These are phyloP conservation scores for Tuber melanosporum DNA, from an alignment of 495 filamentous ascomycete species.

Conservation along the genomic window DNA sequence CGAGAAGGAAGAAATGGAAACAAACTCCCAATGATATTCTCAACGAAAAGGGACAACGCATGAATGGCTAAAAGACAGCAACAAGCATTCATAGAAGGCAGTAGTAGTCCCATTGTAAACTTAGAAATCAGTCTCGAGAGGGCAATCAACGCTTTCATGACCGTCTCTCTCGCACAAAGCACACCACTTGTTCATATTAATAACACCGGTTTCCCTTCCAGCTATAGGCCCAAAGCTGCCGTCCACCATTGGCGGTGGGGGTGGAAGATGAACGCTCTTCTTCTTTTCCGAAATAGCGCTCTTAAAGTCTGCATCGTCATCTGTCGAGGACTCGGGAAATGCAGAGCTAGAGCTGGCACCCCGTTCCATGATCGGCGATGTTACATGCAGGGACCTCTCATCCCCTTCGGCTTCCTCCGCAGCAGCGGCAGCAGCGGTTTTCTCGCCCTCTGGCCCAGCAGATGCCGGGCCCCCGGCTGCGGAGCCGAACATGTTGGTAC, in stretches of 20 bases:
- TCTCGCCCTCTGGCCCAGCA: slow-evolving; percentile 38
- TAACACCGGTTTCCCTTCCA: slow-evolving; percentile 70
- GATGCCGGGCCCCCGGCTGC: slow-evolving; percentile 37
- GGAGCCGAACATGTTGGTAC: slow-evolving; percentile 76
- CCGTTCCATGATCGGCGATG: slow-evolving; percentile 15
- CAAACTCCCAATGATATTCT: slow-evolving; percentile 22
- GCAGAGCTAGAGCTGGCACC: neutral
- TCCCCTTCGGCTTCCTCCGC: slow-evolving; percentile 13
- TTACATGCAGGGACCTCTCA: slow-evolving; percentile 19
- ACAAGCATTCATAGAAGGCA: neutral
- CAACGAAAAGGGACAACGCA: slow-evolving; percentile 12
- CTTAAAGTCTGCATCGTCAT: slow-evolving; percentile 18
- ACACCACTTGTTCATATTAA: slow-evolving; percentile 90
- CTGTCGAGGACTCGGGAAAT: neutral
- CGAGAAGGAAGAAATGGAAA: slow-evolving; percentile 9
- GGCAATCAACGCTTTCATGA: slow-evolving; percentile 92
- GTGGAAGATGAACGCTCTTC: slow-evolving; percentile 41
- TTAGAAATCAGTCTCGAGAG: slow-evolving; percentile 57
- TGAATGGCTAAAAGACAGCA: neutral
- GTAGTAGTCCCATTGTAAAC: neutral
- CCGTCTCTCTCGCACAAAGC: slow-evolving; percentile 93
- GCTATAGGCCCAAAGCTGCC: slow-evolving; percentile 58
- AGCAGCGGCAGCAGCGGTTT: slow-evolving; percentile 16
- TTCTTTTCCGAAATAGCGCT: slow-evolving; percentile 30
- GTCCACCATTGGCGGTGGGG: slow-evolving; percentile 31